A percentile compares a stretch with the other conserved stretches of the same genome.
These are phyloP conservation scores for Helicostylum pulchrum DNA, from an alignment of 192 early-diverging fungal species.

Conservation along the genomic window DNA sequence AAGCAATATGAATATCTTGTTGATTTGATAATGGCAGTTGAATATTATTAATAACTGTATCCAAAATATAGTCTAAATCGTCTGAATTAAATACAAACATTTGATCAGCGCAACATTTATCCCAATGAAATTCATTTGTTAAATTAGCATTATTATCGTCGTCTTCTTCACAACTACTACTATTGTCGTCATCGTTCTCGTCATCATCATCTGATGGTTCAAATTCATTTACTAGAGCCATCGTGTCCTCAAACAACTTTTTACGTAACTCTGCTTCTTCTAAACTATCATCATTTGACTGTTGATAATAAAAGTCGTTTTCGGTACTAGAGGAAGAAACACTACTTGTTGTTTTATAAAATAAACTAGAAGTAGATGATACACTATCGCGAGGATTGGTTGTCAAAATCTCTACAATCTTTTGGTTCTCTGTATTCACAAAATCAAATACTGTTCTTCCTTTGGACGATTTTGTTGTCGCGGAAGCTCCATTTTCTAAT, in stretches of 20 bases:
- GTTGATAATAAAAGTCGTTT: constrained; percentile 37
- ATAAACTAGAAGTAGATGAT: constrained; percentile 29
- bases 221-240: constrained; percentile 8
- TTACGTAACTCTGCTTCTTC: constrained; percentile 30
- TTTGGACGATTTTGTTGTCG: constrained; percentile 62
- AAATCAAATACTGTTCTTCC: constrained; percentile 80
- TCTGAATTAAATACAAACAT: constrained; percentile 90
- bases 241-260: constrained; percentile 25
- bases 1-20: constrained; percentile 66
- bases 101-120: constrained; percentile 79
- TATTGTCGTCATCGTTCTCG: not conserved
- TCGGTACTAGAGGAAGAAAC: constrained; percentile 33
- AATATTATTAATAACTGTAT: constrained; percentile 68
- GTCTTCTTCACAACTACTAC: not conserved
- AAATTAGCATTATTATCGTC: not conserved
- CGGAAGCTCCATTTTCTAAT: constrained; percentile 73
- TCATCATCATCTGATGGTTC: constrained; percentile 3
- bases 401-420: constrained; percentile 55
- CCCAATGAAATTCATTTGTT: constrained; percentile 53
- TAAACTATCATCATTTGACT: constrained; percentile 28
- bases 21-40: constrained; percentile 55
- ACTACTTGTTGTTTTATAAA: constrained; percentile 26
- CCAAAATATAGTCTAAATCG: constrained; percentile 69
- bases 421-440: constrained; percentile 57
- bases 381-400: constrained; percentile 37